These are phyloP conservation scores for Neofusicoccum umdonicola DNA, from an alignment of 2,329 filamentous ascomycete genomes.

Conservation along the genomic window DNA sequence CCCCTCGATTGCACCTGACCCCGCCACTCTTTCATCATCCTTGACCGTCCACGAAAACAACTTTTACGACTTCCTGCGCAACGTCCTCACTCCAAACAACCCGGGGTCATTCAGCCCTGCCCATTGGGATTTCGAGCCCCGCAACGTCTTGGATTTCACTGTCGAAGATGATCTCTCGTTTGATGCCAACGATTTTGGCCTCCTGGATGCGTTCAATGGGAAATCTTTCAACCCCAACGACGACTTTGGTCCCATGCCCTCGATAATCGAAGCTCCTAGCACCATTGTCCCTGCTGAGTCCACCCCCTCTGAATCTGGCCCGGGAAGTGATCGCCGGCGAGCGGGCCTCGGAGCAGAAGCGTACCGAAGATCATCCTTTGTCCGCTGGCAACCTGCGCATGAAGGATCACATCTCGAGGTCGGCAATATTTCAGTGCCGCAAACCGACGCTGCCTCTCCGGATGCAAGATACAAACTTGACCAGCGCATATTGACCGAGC, in stretches of 20 bases:
- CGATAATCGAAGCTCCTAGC: not conserved
- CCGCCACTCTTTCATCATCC: not conserved
- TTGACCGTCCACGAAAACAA: conserved; percentile 7
- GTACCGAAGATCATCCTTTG: conserved; percentile 5
- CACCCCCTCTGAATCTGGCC: not conserved
- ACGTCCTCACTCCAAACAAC: conserved; percentile 12
- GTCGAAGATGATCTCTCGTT: conserved; percentile 47
- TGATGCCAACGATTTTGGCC: conserved; percentile 45
- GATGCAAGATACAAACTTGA: conserved; percentile 12
- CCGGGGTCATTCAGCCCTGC: conserved; percentile 1
- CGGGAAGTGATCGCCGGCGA: not conserved
- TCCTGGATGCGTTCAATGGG: conserved; percentile 47
- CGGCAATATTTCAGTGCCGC: conserved; percentile 1
- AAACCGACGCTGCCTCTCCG: not conserved
- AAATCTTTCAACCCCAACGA: conserved; percentile 37
- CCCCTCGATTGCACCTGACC: conserved; percentile 2
- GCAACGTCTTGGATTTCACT: conserved; percentile 45
- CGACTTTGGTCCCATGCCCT: not conserved
- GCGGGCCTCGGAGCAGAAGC: conserved; percentile 11
- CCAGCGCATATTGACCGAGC: conserved; percentile 2
- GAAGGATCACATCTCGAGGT: conserved; percentile 6
- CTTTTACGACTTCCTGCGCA: conserved; percentile 16
- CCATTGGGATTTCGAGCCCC: conserved; percentile 30
- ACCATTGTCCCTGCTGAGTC: not conserved
- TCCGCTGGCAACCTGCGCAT: conserved; percentile 12